Evolutionary conservation across 805 yeast species (phyloP), one percentile per base, ranked within the genome.

Genomic region (Millerozyma miso): DNA sequence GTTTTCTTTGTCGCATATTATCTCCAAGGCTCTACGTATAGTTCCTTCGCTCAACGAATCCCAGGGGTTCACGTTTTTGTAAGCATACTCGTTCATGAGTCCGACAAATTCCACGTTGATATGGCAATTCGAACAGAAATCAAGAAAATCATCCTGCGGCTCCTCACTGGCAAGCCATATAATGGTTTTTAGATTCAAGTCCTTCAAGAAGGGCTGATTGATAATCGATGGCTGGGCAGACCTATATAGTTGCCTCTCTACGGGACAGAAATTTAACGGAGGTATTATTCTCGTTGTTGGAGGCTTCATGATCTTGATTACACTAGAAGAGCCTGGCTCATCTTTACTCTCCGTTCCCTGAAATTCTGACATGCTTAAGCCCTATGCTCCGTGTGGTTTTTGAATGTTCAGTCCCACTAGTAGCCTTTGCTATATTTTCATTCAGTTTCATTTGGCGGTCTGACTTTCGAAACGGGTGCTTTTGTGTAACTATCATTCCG

Each of bases 151-250:
- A 55, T 91, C 98, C 46, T 81, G 85, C 0, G 99, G 99, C 60
- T 91, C 99, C 58, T 91, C 99, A 31, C 85, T 84, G 1, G 97
- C 96, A 36, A 93, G 72, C 99, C 99, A 91, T 4, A 93, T 77
- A 29, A 93, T 85, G 3, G 95, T 85, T 43, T 80, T 81, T 41
- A 91, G 70, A 44, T 84, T 74, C 46, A 91, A 71, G 50, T 85
- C 84, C 45, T 81, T 74, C 29, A 93, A 63, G 58, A 91, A 93
- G 39, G 91, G 83, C 63, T 90, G 90, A 61, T 89, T 93, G 43
- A 91, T 83, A n/a, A 89, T 83, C 12, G 95, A 81, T 13, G 99
- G 99, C 62, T 89, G 97, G 0, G 98, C 98, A 12, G 93, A 83
- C 32, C 99, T 70, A 63, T 90, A 91, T 37, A 91, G 68, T 48